Conservation (phyloP, 306 rosid genomes). For the Pachyrhizus erosus region DNA sequence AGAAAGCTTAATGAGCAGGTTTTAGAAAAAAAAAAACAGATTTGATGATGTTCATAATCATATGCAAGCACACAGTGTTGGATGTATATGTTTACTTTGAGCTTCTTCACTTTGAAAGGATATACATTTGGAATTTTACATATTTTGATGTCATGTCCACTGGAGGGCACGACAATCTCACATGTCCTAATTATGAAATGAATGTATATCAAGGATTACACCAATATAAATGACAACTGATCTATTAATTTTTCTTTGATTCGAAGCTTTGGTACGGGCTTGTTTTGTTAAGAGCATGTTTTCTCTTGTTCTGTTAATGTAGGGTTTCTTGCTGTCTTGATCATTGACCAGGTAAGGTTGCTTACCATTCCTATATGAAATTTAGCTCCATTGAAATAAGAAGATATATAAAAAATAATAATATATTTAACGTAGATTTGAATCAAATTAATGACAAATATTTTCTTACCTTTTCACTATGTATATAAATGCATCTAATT, state of each 20-base stretch:
- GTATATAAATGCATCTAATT: background rate
- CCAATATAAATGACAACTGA: background rate
- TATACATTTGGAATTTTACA: background rate
- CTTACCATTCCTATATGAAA: background rate
- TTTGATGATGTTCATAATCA: slow-evolving; percentile 20
- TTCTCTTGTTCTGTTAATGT: background rate
- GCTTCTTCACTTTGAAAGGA: slow-evolving; percentile 16
- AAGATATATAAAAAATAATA: background rate
- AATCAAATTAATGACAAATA: background rate
- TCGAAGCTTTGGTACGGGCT: background rate
- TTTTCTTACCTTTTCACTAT: background rate
- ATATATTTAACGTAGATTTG: background rate
- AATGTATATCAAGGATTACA: background rate
- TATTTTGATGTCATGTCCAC: background rate
- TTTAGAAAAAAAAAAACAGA: background rate
- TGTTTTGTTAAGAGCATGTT: background rate
- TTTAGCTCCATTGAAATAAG: background rate
- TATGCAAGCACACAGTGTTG: background rate
- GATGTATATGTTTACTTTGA: slow-evolving; percentile 1
- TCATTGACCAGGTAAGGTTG: background rate
- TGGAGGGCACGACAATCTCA: background rate
- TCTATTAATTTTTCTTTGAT: background rate
- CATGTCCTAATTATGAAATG: background rate
- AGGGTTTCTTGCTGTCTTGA: slow-evolving; percentile 35
- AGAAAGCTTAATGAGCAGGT: background rate